These are phyloP conservation scores for Penicillium coffeae DNA, from an alignment of 495 filamentous ascomycete genomes.

Conservation along the genomic window DNA sequence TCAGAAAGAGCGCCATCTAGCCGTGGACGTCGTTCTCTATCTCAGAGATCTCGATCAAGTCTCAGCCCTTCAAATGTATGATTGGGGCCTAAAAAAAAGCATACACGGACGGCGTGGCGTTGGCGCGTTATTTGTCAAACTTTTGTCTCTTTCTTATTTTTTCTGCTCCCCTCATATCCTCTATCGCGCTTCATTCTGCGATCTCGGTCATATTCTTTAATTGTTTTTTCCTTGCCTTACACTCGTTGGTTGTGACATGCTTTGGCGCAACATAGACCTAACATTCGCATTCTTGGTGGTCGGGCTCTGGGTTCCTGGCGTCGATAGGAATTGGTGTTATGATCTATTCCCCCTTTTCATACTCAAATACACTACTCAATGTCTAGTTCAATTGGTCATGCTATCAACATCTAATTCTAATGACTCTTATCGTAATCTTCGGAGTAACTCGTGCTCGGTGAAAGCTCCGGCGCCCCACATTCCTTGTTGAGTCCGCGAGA, in stretches of 20 bases:
- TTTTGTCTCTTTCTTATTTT: neutral
- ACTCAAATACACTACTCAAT: neutral
- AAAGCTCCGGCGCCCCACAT: constrained; percentile 8
- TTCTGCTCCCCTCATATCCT: constrained; percentile 3
- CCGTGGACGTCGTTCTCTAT: constrained; percentile 36
- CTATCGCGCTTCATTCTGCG: neutral
- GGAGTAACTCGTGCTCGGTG: neutral
- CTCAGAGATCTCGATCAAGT: constrained; percentile 38
- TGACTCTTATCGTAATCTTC: too few relatives aligned
- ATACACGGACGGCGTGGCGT: constrained; percentile 6
- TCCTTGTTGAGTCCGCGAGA: neutral
- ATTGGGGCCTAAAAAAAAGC: constrained; percentile 9
- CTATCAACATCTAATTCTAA: neutral
- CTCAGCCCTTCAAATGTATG: constrained; percentile 30
- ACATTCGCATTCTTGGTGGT: neutral
- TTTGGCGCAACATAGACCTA: neutral
- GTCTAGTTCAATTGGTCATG: neutral
- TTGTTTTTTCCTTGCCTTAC: neutral
- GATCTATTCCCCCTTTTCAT: neutral
- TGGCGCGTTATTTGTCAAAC: neutral
- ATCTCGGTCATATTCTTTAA: neutral
- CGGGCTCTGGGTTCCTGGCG: neutral
- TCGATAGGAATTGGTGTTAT: neutral
- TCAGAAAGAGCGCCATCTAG: constrained; percentile 33
- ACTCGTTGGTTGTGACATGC: neutral